Evolutionary conservation across 805 yeast species (phyloP).

Genomic region (Teunomyces tritomae): DNA sequence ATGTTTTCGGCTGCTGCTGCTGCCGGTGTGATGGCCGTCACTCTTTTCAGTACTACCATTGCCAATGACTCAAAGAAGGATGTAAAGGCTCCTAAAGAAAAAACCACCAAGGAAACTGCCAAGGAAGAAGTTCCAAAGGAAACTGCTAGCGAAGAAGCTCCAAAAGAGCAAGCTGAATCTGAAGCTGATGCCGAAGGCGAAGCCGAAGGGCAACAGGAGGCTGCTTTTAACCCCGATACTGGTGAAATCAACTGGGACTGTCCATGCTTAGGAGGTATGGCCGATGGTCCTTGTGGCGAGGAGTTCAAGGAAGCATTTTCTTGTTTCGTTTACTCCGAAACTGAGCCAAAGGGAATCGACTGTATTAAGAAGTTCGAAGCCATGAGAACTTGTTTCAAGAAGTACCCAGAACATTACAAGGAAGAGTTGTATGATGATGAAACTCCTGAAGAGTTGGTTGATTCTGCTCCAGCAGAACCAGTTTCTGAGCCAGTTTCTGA

Average conservation of each 20-base stretch:
- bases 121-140: background rate
- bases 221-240: constrained; percentile 93
- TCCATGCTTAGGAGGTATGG: constrained; percentile 99
- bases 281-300: constrained; percentile 97
- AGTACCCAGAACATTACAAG: constrained; percentile 88
- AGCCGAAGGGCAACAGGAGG: constrained; percentile 40
- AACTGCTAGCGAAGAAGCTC: background rate
- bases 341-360: constrained; percentile 95
- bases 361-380: constrained; percentile 85
- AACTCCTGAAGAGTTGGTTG: constrained; percentile 6
- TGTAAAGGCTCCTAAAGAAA: constrained; percentile 2
- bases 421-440: constrained; percentile 85
- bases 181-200: constrained; percentile 1
- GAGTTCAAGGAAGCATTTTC: constrained; percentile 93
- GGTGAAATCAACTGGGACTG: constrained; percentile 99
- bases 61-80: constrained; percentile 5
- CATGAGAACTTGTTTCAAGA: constrained; percentile 94
- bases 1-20: background rate
- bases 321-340: constrained; percentile 90
- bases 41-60: background rate
- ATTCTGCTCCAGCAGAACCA: constrained; percentile 3
- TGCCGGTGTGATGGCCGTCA: background rate
- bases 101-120: background rate
- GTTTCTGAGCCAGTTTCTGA: background rate
- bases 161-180: constrained; percentile 3